Conservation (phyloP, 2,329 filamentous ascomycete genomes). For the Hymenoscyphus linearis region DNA sequence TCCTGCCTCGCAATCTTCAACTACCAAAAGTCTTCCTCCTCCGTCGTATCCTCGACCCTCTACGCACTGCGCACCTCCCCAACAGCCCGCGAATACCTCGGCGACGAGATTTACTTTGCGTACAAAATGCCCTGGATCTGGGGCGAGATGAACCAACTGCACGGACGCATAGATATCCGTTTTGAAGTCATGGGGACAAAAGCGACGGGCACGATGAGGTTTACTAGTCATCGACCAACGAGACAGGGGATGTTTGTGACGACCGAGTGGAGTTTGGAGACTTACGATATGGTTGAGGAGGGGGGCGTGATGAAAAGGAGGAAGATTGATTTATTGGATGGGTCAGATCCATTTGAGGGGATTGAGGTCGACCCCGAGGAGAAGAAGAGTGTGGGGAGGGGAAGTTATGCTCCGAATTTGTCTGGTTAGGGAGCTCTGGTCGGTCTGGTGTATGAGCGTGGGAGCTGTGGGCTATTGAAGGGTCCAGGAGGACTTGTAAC, state of each 20-base stretch:
- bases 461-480: conserved; percentile 1
- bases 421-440: conserved; percentile 21
- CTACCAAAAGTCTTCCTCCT: conserved; percentile 92
- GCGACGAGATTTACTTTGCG: conserved; percentile 81
- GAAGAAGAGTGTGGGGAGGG: conserved; percentile 36
- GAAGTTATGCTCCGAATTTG: conserved; percentile 31
- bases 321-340: conserved; percentile 69
- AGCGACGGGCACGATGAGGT: conserved; percentile 67
- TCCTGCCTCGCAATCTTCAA: conserved; percentile 92
- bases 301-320: conserved; percentile 41
- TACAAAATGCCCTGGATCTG: conserved; percentile 77
- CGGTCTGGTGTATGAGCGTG: not conserved
- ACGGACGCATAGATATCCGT: conserved; percentile 80
- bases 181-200: conserved; percentile 83
- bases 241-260: conserved; percentile 70
- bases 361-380: conserved; percentile 40
- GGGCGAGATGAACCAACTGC: conserved; percentile 88
- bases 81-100: conserved; percentile 69
- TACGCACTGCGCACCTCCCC: conserved; percentile 84
- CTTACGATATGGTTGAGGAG: conserved; percentile 43
- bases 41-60: conserved; percentile 79
- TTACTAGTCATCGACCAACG: conserved; percentile 68
- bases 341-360: conserved; percentile 61
- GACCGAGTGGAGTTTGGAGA: conserved; percentile 80
- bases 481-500: conserved; percentile 3